A percentile compares a stretch with the other conserved stretches of the same genome.
These are phyloP conservation scores for Wickerhamiella domercqiae DNA, from an alignment of 805 yeast species.

Conservation along the genomic window DNA sequence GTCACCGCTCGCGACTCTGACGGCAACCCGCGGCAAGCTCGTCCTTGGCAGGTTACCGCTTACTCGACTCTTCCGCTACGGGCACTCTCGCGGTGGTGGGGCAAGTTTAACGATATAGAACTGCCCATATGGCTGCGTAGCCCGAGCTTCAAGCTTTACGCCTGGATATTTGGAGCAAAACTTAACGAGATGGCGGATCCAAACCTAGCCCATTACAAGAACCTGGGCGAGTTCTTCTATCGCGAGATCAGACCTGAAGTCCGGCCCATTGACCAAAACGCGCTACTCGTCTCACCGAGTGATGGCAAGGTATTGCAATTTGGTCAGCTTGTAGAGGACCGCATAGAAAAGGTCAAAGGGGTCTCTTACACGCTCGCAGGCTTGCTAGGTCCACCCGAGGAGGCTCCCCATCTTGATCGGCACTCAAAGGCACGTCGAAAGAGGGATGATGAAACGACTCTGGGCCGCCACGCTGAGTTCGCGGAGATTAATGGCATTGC, in stretches of 20 bases:
- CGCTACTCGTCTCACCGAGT: slow-evolving; percentile 71
- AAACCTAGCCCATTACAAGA: slow-evolving; percentile 56
- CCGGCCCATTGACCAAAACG: slow-evolving; percentile 49
- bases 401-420: slow-evolving; percentile 6
- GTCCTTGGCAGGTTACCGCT: slow-evolving; percentile 79
- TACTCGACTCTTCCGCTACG: slow-evolving; percentile 84
- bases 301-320: slow-evolving; percentile 83
- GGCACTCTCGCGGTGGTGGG: slow-evolving; percentile 89
- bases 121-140: slow-evolving; percentile 80
- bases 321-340: slow-evolving; percentile 59
- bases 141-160: slow-evolving; percentile 66
- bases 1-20: slow-evolving; percentile 8
- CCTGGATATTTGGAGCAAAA: slow-evolving; percentile 72
- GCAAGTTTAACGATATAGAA: slow-evolving; percentile 65
- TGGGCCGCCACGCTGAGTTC: slow-evolving; percentile 50
- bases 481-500: slow-evolving; percentile 65
- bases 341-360: slow-evolving; percentile 91
- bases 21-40: slow-evolving; percentile 32
- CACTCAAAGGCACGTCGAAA: not conserved
- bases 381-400: slow-evolving; percentile 43
- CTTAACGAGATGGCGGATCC: slow-evolving; percentile 78
- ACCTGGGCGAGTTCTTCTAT: slow-evolving; percentile 83
- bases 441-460: slow-evolving; percentile 19
- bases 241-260: slow-evolving; percentile 62
- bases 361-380: slow-evolving; percentile 84